A percentile compares a stretch with the other conserved stretches of the same genome.
These are phyloP conservation scores for Fusarium multiceps DNA, from an alignment of 2,329 filamentous ascomycete genomes.

Conservation along the genomic window DNA sequence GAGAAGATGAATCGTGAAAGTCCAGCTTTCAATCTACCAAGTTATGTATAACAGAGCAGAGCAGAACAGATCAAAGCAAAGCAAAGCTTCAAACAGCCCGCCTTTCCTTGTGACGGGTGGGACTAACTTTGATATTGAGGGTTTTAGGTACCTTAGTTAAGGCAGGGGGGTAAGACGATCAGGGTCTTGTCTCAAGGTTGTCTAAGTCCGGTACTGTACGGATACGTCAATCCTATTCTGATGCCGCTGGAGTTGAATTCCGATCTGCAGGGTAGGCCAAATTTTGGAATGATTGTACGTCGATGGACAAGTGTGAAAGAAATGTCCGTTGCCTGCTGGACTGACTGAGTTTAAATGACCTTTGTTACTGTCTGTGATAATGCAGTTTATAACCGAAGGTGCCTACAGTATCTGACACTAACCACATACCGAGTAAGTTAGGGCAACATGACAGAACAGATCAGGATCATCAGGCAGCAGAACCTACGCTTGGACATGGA, in stretches of 20 bases:
- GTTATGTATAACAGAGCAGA: conserved; percentile 3
- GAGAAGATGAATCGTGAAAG: background rate
- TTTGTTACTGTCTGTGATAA: background rate
- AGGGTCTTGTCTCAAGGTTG: conserved; percentile 13
- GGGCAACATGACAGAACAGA: background rate
- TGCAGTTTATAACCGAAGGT: background rate
- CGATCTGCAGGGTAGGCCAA: conserved; percentile 26
- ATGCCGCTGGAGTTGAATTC: conserved; percentile 15
- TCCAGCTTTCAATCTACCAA: background rate
- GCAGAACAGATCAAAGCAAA: background rate
- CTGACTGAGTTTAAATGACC: background rate
- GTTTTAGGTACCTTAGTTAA: conserved; percentile 28
- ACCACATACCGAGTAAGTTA: background rate
- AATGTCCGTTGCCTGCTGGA: background rate
- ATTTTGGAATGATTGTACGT: background rate
- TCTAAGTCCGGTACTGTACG: background rate
- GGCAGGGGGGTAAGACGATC: conserved; percentile 11
- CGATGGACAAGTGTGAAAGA: background rate
- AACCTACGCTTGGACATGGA: conserved; percentile 13
- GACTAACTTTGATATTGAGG: conserved; percentile 17
- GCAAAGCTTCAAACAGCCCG: background rate
- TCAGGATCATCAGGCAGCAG: conserved; percentile 3
- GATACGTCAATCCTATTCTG: conserved; percentile 27
- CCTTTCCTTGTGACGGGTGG: conserved; percentile 9
- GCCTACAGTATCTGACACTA: background rate